Percentiles rank a stretch among this genome's conserved stretches.
phyloP scores from a whole-genome alignment of 768 basidiomycete genomes.

The Sarcodon aspratus region DNA sequence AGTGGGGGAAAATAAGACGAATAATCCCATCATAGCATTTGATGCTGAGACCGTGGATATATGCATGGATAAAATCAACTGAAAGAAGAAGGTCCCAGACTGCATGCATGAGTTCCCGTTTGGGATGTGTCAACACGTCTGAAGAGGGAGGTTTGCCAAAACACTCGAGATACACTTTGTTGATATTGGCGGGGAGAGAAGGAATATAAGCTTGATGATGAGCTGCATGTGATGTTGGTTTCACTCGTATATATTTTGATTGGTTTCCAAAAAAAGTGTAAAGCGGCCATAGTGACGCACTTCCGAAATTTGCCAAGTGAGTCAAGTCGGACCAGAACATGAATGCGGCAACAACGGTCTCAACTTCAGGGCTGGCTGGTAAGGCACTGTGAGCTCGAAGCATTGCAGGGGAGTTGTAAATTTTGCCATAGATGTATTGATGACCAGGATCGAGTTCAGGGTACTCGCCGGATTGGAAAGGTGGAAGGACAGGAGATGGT shows the following conservation, averaged over 20 bases:
- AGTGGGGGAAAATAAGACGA: conserved; percentile 10
- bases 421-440: not conserved
- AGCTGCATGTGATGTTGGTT: conserved; percentile 18
- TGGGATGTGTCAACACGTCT: conserved; percentile 16
- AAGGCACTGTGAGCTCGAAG: not conserved
- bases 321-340: conserved; percentile 16
- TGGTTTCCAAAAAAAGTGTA: conserved; percentile 28
- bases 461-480: too few species aligned
- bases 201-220: conserved; percentile 35
- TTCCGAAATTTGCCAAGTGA: conserved; percentile 19
- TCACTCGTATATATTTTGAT: conserved; percentile 25
- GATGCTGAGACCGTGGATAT: conserved; percentile 13
- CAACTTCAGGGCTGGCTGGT: not conserved
- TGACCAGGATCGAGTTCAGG: too few species aligned
- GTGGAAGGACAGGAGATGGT: too few species aligned
- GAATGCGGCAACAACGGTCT: not conserved
- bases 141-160: conserved; percentile 7
- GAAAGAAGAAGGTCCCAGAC: conserved; percentile 11
- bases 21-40: conserved; percentile 14
- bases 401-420: not conserved
- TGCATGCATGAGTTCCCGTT: conserved; percentile 18
- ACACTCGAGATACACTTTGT: conserved; percentile 14
- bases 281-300: conserved; percentile 23
- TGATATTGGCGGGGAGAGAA: conserved; percentile 19
- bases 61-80: conserved; percentile 13